Evolutionary conservation across 441 rosid genomes (phyloP).

Genomic region (Biscutella auriculata): DNA sequence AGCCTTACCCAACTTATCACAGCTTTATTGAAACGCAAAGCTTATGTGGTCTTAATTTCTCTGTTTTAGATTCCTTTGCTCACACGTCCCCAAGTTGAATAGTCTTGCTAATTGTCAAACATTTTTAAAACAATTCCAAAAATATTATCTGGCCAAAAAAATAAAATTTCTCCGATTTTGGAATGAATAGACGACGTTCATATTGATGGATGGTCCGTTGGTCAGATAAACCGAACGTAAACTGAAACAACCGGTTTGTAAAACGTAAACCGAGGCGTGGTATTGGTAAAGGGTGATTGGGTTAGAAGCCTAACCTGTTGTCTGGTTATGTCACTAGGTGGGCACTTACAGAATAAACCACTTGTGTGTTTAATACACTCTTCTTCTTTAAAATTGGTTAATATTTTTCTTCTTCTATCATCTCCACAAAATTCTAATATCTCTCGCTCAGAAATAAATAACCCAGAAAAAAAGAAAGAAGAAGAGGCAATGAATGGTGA

Average conservation of each 20-base stretch:
- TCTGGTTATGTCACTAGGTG: slow-evolving; percentile 17
- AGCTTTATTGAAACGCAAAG: neutral
- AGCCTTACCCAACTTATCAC: neutral
- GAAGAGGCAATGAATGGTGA: slow-evolving; percentile 14
- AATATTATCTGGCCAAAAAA: neutral
- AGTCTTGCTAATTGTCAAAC: neutral
- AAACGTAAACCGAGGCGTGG: slow-evolving; percentile 13
- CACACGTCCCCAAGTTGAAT: slow-evolving; percentile 1
- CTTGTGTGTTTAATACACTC: slow-evolving; percentile 16
- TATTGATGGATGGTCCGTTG: neutral
- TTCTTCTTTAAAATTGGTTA: neutral
- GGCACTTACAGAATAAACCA: slow-evolving; percentile 6
- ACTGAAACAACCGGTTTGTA: neutral
- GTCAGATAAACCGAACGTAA: neutral
- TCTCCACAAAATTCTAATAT: slow-evolving; percentile 19
- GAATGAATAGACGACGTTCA: neutral
- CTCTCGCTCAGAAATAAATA: neutral
- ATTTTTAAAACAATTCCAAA: neutral
- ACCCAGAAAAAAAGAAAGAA: neutral
- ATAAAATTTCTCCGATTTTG: neutral
- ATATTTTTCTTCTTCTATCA: slow-evolving; percentile 12
- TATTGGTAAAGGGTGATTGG: slow-evolving; percentile 18
- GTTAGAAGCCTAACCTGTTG: slow-evolving; percentile 26
- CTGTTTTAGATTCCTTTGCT: neutral
- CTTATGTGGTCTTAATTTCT: slow-evolving; percentile 15